Base-by-base conservation (phyloP, 78 protist species). In the Cavenderia fasciculata region DNA sequence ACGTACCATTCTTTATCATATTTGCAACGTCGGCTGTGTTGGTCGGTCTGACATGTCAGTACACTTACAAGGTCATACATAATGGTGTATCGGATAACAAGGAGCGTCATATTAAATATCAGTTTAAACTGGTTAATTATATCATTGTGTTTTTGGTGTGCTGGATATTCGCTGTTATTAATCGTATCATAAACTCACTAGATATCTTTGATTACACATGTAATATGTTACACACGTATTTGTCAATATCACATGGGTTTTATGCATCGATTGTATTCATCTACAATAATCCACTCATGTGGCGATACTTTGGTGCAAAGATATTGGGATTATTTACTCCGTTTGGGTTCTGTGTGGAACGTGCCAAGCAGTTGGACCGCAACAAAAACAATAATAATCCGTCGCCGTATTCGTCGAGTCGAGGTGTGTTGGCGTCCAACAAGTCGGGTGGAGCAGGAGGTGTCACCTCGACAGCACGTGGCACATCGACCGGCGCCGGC, bases 301-400 rank as follows among this genome's bases (percentile, higher is more conserved):
- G 89, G 89, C 72, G 89, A 46, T 82, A 82, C 68, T 61, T 82
- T 52, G 89, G 89, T 54, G 61, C 78, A 4, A 82, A 82, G 51
- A 8, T 82, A 2, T 16, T 82, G 0, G 34, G 29, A 14, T 25
- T 65, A 0, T 82, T 82, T 59, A 68, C 89, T 0, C 21, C 56
- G 34, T 82, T 65, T 68, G 89, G 89, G 10, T 66, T 41, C 77
- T 82, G 54, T 82, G 18, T 71, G 14, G 89, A 82, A 4, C 57
- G 66, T 11, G 63, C 40, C 10, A 65, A 68, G 49, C 61, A 49
- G 23, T 56, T 82, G 33, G 89, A 82, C 29, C 44, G 59, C 11
- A 82, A 82, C 62, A 82, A 82, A 57, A 82, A 82, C 49, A 82
- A 82, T 41, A 82, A 82, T 29, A 82, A 82, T 56, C 89, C 89